A percentile compares a stretch with the other conserved stretches of the same genome.
Evolutionary conservation across 805 yeast species (phyloP).

Genomic region (Starmerella tilneyi): DNA sequence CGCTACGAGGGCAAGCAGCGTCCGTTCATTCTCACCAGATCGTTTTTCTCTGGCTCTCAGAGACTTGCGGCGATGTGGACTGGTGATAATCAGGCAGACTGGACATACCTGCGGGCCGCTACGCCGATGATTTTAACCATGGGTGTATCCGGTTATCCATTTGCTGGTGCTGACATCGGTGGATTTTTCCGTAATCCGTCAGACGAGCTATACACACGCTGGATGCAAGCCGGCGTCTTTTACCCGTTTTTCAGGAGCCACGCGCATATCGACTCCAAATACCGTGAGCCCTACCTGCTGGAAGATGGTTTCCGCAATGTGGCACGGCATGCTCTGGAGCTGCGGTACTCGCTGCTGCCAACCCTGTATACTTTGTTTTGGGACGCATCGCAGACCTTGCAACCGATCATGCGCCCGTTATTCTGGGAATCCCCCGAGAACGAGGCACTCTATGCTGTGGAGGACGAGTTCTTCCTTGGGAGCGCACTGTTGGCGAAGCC

Average conservation of each 20-base stretch:
- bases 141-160: slow-evolving; percentile 78
- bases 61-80: slow-evolving; percentile 93
- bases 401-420: slow-evolving; percentile 48
- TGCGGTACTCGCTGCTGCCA: slow-evolving; percentile 72
- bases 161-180: slow-evolving; percentile 93
- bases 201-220: slow-evolving; percentile 67
- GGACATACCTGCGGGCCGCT: slow-evolving; percentile 76
- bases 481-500: slow-evolving; percentile 65
- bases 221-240: slow-evolving; percentile 96
- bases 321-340: slow-evolving; percentile 45
- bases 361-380: slow-evolving; percentile 69
- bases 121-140: slow-evolving; percentile 80
- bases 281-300: slow-evolving; percentile 87
- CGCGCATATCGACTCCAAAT: slow-evolving; percentile 85
- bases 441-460: slow-evolving; percentile 45
- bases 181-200: slow-evolving; percentile 91
- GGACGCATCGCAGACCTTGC: slow-evolving; percentile 48
- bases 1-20: slow-evolving; percentile 45
- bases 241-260: slow-evolving; percentile 96
- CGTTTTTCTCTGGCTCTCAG: slow-evolving; percentile 87
- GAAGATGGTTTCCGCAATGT: slow-evolving; percentile 3
- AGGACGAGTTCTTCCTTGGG: slow-evolving; percentile 77
- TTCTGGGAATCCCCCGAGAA: slow-evolving; percentile 30
- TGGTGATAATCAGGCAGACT: slow-evolving; percentile 87
- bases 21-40: slow-evolving; percentile 79